Percentiles rank a stretch among this genome's conserved stretches.
Evolutionary conservation across 768 basidiomycete genomes (phyloP).

Genomic region (Crassisporium funariophilum): DNA sequence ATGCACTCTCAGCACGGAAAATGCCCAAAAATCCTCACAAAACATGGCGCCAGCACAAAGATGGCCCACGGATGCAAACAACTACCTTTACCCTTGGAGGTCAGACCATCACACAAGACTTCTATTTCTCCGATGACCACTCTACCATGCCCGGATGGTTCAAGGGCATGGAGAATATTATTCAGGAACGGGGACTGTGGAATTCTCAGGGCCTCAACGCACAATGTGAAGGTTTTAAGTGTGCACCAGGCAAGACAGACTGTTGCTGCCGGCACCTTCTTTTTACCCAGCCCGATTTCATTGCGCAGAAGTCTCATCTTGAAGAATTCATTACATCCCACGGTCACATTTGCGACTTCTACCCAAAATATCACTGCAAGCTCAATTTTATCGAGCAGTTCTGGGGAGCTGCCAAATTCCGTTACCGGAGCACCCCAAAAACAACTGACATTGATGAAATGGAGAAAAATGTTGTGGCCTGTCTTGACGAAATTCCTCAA

Average conservation of each 20-base stretch:
- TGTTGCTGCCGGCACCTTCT: slow-evolving; percentile 32
- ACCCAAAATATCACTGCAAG: slow-evolving; percentile 36
- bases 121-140: slow-evolving; percentile 36
- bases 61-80: slow-evolving; percentile 18
- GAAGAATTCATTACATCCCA: slow-evolving; percentile 13
- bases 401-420: slow-evolving; percentile 36
- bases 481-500: slow-evolving; percentile 30
- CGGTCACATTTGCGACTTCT: slow-evolving; percentile 26
- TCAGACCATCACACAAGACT: slow-evolving; percentile 23
- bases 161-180: slow-evolving; percentile 39
- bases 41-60: slow-evolving; percentile 17
- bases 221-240: slow-evolving; percentile 34
- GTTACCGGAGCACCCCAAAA: slow-evolving; percentile 22
- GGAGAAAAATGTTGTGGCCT: slow-evolving; percentile 28
- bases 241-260: slow-evolving; percentile 11
- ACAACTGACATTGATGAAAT: slow-evolving; percentile 33
- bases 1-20: slow-evolving; percentile 18
- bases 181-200: slow-evolving; percentile 27
- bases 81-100: slow-evolving; percentile 2
- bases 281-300: slow-evolving; percentile 21
- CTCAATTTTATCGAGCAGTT: slow-evolving; percentile 40
- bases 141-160: slow-evolving; percentile 34
- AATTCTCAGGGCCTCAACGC: slow-evolving; percentile 22
- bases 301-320: slow-evolving; percentile 18
- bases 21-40: slow-evolving; percentile 22